Conservation (phyloP, 1,284 basidiomycete genomes). For the Coniferiporia weirii region DNA sequence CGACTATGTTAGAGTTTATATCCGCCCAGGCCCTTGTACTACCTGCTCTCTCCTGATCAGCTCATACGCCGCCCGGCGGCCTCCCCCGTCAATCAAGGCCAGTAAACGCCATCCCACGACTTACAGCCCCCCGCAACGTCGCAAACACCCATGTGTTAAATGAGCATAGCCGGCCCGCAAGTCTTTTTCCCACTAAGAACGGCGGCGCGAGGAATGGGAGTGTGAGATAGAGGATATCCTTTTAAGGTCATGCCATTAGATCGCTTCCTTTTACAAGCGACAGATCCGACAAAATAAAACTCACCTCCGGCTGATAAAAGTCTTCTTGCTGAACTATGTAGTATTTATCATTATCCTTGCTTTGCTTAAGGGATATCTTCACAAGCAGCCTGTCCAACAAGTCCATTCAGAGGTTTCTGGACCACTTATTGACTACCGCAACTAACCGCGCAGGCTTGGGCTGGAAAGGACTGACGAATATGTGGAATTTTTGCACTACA, state of each 20-base stretch:
- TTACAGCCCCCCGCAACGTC: not conserved
- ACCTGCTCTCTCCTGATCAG: not conserved
- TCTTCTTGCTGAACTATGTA: slow-evolving; percentile 55
- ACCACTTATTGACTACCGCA: not conserved
- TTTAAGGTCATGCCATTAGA: not conserved
- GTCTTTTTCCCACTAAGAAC: slow-evolving; percentile 3
- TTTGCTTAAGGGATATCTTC: slow-evolving; percentile 37
- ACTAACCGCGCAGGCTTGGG: slow-evolving; percentile 43
- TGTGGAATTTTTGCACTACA: slow-evolving; percentile 46
- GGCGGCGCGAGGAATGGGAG: slow-evolving; percentile 13
- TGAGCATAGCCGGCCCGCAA: slow-evolving; percentile 3
- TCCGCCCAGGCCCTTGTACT: too few species aligned
- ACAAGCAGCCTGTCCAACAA: slow-evolving; percentile 32
- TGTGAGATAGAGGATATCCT: slow-evolving; percentile 13
- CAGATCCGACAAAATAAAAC: not conserved
- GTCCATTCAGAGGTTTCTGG: not conserved
- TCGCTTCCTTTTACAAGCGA: not conserved
- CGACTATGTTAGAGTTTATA: too few species aligned
- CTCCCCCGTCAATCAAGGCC: not conserved
- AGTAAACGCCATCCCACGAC: not conserved
- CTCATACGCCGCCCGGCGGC: not conserved
- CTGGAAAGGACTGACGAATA: slow-evolving; percentile 42
- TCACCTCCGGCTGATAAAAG: slow-evolving; percentile 56
- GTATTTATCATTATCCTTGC: slow-evolving; percentile 33
- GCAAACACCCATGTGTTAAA: slow-evolving; percentile 5